Evolutionary conservation across 192 early-diverging fungal genomes (phyloP).

Genomic region (Glomus cerebriforme): DNA sequence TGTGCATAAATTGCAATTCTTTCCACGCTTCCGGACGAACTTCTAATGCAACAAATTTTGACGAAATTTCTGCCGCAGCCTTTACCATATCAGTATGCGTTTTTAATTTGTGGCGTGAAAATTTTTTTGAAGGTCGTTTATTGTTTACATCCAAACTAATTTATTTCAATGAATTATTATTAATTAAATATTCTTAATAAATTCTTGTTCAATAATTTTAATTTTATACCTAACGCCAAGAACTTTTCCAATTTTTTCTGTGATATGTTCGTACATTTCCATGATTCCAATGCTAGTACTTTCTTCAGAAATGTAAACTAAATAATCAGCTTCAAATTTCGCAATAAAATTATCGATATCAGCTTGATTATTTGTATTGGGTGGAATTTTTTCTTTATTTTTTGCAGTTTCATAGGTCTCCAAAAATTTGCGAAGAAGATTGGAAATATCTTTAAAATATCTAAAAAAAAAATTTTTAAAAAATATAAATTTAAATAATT

Average conservation of each 20-base stretch:
- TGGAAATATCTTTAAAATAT: constrained; percentile 28
- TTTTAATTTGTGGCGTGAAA: constrained; percentile 11
- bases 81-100: constrained; percentile 21
- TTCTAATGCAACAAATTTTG: constrained; percentile 49
- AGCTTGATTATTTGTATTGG: neutral
- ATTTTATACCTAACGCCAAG: constrained; percentile 4
- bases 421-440: constrained; percentile 14
- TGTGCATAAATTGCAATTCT: constrained; percentile 60
- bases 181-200: neutral
- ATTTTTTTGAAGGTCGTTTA: neutral
- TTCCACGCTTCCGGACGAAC: constrained; percentile 55
- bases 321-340: constrained; percentile 11
- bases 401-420: neutral
- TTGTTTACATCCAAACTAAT: neutral
- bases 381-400: neutral
- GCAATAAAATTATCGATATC: constrained; percentile 4
- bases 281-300: neutral
- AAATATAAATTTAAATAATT: neutral
- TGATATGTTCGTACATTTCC: constrained; percentile 34
- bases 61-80: constrained; percentile 38
- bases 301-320: constrained; percentile 3
- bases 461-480: constrained; percentile 2
- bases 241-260: constrained; percentile 31
- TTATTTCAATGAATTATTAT: neutral
- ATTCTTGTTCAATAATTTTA: neutral